Evolutionary conservation across 345 rosid species (phyloP).

Genomic region (Ailanthus altissimus): DNA sequence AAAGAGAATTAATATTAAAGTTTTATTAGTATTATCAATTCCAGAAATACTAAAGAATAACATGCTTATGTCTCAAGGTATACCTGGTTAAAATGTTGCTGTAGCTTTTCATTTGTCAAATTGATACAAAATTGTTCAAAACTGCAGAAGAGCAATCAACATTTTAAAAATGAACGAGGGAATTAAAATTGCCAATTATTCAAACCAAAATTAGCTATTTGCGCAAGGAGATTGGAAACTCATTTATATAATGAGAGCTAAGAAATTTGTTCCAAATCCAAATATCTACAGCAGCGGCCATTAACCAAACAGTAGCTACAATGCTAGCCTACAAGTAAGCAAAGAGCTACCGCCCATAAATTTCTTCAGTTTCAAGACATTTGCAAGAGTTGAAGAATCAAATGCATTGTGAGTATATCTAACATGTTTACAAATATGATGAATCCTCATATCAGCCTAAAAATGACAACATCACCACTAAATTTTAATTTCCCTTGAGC

Average conservation of each 20-base stretch:
- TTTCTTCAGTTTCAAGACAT: constrained; percentile 1
- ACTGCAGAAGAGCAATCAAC: constrained; percentile 44
- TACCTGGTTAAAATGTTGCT: constrained; percentile 99
- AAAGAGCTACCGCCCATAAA: not conserved
- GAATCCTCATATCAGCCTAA: not conserved
- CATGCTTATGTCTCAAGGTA: constrained; percentile 24
- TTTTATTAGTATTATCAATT: not conserved
- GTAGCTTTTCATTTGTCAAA: constrained; percentile 97
- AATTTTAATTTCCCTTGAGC: not conserved
- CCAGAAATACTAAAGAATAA: not conserved
- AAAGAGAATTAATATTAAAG: constrained; percentile 27
- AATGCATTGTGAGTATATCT: not conserved
- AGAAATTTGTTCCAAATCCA: not conserved
- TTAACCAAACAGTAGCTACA: not conserved
- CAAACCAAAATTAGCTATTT: not conserved
- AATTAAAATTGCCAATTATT: not conserved
- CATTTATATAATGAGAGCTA: not conserved
- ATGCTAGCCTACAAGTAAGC: constrained; percentile 1
- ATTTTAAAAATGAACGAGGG: constrained; percentile 23
- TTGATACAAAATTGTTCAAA: constrained; percentile 99
- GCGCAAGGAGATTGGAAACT: not conserved
- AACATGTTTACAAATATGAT: not conserved
- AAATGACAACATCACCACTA: constrained; percentile 3
- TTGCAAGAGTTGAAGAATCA: constrained; percentile 15
- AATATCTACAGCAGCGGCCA: not conserved